Conservation (phyloP, 139 green algal species). For the Medakamo hakoo region DNA sequence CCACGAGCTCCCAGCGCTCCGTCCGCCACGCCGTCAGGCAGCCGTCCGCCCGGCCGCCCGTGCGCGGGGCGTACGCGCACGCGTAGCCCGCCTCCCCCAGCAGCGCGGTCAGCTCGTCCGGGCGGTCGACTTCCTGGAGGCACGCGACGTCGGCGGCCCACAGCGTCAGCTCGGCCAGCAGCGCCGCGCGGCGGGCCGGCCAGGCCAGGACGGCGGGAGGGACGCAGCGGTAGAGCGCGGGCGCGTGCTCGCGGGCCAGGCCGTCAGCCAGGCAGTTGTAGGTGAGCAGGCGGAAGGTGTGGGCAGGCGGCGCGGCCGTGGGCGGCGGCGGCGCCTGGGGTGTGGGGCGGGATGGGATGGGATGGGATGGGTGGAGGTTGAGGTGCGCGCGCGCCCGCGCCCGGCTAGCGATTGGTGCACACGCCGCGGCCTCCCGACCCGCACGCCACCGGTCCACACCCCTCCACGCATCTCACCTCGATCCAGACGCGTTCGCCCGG, state of each 20-base stretch:
- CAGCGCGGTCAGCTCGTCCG: slow-evolving; percentile 21
- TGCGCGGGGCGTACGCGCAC: slow-evolving; percentile 19
- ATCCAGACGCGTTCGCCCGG: slow-evolving; percentile 1
- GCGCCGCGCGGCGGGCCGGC: slow-evolving; percentile 12
- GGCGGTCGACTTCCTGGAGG: slow-evolving; percentile 61
- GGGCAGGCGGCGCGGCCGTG: neutral
- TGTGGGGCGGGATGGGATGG: neutral
- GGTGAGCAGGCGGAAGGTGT: slow-evolving; percentile 46
- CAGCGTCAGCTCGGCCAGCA: slow-evolving; percentile 29
- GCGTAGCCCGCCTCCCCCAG: slow-evolving; percentile 16
- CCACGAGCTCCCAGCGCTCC: neutral
- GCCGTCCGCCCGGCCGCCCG: slow-evolving; percentile 29
- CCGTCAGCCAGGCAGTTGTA: slow-evolving; percentile 69
- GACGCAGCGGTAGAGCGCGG: slow-evolving; percentile 38
- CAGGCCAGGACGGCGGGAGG: slow-evolving; percentile 33
- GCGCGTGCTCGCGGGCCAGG: slow-evolving; percentile 35
- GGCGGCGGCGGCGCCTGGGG: no score
- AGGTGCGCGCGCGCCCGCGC: neutral
- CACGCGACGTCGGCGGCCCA: slow-evolving; percentile 46
- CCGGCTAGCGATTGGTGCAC: neutral
- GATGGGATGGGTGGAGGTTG: neutral
- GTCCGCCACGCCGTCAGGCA: slow-evolving; percentile 50
- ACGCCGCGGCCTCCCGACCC: neutral
- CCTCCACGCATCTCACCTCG: neutral
- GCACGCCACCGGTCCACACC: no score